Percentiles rank a stretch among this genome's conserved stretches.
Evolutionary conservation across 2,329 filamentous ascomycete species (phyloP).

Genomic region (Fusarium chuoi): DNA sequence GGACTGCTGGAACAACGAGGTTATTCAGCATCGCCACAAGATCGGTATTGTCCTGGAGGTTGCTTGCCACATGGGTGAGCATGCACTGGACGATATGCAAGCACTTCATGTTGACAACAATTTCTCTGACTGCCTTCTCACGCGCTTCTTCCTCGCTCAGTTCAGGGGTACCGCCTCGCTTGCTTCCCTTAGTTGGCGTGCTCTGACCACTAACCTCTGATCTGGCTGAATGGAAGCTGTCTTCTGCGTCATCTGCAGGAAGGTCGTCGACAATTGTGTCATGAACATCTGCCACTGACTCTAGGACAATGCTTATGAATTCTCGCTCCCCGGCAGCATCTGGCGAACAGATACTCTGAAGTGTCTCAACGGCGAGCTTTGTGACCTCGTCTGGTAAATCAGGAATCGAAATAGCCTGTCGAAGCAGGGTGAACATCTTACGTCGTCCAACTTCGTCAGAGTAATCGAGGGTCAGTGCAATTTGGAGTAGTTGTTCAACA

Average conservation of each 20-base stretch:
- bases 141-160: constrained; percentile 73
- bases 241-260: constrained; percentile 65
- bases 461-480: constrained; percentile 92
- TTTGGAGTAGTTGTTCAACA: constrained; percentile 92
- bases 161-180: constrained; percentile 54
- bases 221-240: constrained; percentile 91
- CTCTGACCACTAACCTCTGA: constrained; percentile 81
- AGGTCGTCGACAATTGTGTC: constrained; percentile 85
- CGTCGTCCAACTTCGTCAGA: constrained; percentile 95
- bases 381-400: constrained; percentile 94
- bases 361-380: constrained; percentile 83
- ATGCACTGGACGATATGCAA: constrained; percentile 97
- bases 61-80: constrained; percentile 90
- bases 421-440: constrained; percentile 93
- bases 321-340: constrained; percentile 80
- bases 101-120: constrained; percentile 98
- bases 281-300: constrained; percentile 95
- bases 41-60: constrained; percentile 87
- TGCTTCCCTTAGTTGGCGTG: constrained; percentile 61
- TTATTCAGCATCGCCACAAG: constrained; percentile 99
- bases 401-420: constrained; percentile 85
- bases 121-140: constrained; percentile 85
- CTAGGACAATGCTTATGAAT: constrained; percentile 86
- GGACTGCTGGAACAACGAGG: constrained; percentile 92
- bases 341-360: constrained; percentile 84